A percentile compares a stretch with the other conserved stretches of the same genome.
These are phyloP conservation scores for Mortierella sp. DNA, from an alignment of 371 early-diverging fungal species.

Conservation along the genomic window DNA sequence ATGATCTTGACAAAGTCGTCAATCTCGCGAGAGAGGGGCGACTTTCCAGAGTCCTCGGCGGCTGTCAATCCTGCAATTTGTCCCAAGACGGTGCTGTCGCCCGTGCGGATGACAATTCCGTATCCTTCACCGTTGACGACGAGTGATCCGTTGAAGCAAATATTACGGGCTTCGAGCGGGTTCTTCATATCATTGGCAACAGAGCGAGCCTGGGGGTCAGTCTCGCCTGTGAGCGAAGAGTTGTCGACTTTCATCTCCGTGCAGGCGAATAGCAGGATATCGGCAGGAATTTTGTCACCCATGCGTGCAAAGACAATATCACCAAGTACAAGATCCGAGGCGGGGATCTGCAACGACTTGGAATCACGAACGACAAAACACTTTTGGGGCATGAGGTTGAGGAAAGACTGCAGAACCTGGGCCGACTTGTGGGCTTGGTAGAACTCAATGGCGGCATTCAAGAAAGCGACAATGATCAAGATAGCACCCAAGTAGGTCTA, in stretches of 20 bases:
- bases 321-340: slow-evolving; percentile 83
- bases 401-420: slow-evolving; percentile 89
- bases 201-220: slow-evolving; percentile 89
- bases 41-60: slow-evolving; percentile 73
- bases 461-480: slow-evolving; percentile 84
- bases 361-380: slow-evolving; percentile 83
- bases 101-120: slow-evolving; percentile 92
- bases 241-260: slow-evolving; percentile 95
- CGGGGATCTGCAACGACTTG: slow-evolving; percentile 67
- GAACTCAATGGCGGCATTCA: slow-evolving; percentile 94
- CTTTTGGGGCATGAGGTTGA: slow-evolving; percentile 88
- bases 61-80: slow-evolving; percentile 93
- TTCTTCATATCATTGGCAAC: slow-evolving; percentile 67
- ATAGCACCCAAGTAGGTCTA: slow-evolving; percentile 92
- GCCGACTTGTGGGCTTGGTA: slow-evolving; percentile 88
- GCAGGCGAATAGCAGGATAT: slow-evolving; percentile 76
- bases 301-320: slow-evolving; percentile 88
- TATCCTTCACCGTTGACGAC: slow-evolving; percentile 89
- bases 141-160: slow-evolving; percentile 90
- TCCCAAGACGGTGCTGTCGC: slow-evolving; percentile 92
- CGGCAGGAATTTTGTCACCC: slow-evolving; percentile 97
- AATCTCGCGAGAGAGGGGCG: slow-evolving; percentile 84
- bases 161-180: slow-evolving; percentile 91
- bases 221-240: slow-evolving; percentile 96
- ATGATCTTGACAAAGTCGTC: slow-evolving; percentile 87